Conservation (phyloP, 2,329 filamentous ascomycete species). For the Dendrostoma leiphaemia region DNA sequence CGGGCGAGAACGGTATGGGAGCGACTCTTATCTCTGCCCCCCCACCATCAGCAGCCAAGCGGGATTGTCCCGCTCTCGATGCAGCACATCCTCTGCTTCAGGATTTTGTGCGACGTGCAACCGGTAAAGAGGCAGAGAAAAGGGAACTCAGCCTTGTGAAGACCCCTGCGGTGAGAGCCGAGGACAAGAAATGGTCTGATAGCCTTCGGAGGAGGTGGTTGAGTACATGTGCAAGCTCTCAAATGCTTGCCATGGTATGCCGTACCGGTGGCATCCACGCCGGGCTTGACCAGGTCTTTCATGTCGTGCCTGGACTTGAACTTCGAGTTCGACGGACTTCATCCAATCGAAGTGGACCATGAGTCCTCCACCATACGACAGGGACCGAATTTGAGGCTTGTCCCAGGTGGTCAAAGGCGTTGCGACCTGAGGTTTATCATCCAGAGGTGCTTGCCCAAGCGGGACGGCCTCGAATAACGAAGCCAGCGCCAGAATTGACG, state of each 20-base stretch:
- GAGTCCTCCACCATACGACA: too few relatives aligned
- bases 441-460: background rate
- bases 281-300: too few relatives aligned
- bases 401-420: too few relatives aligned
- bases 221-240: background rate
- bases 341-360: too few relatives aligned
- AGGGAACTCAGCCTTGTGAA: slow-evolving; percentile 6
- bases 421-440: background rate
- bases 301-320: background rate
- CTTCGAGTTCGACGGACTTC: background rate
- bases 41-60: slow-evolving; percentile 9
- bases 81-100: background rate
- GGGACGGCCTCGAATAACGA: background rate
- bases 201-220: background rate
- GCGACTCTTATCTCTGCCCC: slow-evolving; percentile 11
- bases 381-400: too few relatives aligned
- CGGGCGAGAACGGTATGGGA: background rate
- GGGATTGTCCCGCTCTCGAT: background rate
- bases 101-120: background rate
- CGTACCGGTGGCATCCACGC: background rate
- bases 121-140: background rate
- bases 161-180: background rate
- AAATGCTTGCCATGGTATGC: too few relatives aligned
- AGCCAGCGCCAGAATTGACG: background rate
- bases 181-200: background rate